Conservation (phyloP, 129 eudicot genomes). For the Flaveria bidentis region DNA sequence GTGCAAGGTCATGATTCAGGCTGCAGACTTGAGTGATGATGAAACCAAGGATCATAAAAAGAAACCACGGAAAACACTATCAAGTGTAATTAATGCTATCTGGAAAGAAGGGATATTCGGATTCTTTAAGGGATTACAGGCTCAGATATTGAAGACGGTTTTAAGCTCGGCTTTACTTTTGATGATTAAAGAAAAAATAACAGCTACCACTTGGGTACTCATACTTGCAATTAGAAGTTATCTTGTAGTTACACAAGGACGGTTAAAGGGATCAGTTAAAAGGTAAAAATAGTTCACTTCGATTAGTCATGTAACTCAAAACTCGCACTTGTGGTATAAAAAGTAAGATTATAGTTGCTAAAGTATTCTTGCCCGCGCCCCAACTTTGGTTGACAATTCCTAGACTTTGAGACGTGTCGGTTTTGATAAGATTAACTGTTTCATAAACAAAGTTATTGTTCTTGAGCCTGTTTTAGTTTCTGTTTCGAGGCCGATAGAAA, state of each 20-base stretch:
- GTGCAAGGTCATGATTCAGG: conserved; percentile 73
- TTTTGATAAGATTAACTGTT: neutral
- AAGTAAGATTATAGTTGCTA: no score
- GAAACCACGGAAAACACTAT: conserved; percentile 48
- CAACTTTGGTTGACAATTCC: neutral
- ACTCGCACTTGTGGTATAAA: neutral
- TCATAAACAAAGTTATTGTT: neutral
- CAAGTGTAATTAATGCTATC: conserved; percentile 41
- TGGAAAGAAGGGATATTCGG: conserved; percentile 57
- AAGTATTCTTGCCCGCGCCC: no score
- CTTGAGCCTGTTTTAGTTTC: neutral
- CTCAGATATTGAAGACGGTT: conserved; percentile 67
- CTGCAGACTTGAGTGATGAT: conserved; percentile 52
- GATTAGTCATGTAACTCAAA: neutral
- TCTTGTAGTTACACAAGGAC: conserved; percentile 38
- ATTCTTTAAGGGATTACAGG: conserved; percentile 62
- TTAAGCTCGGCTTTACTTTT: conserved; percentile 64
- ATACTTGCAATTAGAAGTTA: conserved; percentile 56
- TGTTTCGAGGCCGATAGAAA: no score
- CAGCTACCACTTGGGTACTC: conserved; percentile 60
- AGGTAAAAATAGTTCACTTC: conserved; percentile 17
- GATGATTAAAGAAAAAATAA: conserved; percentile 65
- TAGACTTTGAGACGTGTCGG: conserved; percentile 3
- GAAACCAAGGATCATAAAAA: conserved; percentile 22
- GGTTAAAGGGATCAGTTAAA: conserved; percentile 42